Evolutionary conservation across 768 basidiomycete genomes (phyloP), one percentile per base, ranked within the genome.

Genomic region (Boletus fagicola): DNA sequence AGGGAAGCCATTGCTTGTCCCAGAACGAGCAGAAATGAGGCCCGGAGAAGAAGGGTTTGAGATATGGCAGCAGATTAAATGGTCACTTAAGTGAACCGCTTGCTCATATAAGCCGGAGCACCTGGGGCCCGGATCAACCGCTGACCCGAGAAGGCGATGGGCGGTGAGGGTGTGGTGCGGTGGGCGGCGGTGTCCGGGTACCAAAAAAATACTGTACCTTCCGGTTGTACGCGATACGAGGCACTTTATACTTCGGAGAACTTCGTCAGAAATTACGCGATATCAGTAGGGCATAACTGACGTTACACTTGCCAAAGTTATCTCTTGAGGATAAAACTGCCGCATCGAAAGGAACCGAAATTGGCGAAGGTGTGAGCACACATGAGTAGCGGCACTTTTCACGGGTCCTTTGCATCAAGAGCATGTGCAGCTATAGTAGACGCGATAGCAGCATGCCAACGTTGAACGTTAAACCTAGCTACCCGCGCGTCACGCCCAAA

Each of bases 1-100:
- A 48, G 11, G 28, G 38, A 1, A n/a, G 12, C 8, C 72, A 73
- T 71, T 30, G 54, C 39, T 54, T 48, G 45, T 24, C 16, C 55
- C 36, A 46, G 42, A 38, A 44, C 20, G 43, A 51, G 30, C 50
- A 44, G 57, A 51, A 49, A 26, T 5, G 33, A 49, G 31, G 36
- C 33, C 39, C 28, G 38, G 40, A 4, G 28, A 49, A 26, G 47
- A 54, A 38, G 24, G 30, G 18, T 9, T 40, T 2, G n/a, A 15
- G 13, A 40, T 46, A 26, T 33, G 36, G 38, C 24, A 42, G 35
- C 16, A 49, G 36, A 42, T 42, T 5, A 16, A 39, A 18, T n/a
- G 35, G 42, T 39, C 51, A 60, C 49, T 49, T 46, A 30, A 46
- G 12, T 18, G 39, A 20, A 16, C 13, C 15, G 39, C 52, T 22